phyloP scores from a whole-genome alignment of 2,329 filamentous ascomycete species.

The Trichophyton verrucosum region DNA sequence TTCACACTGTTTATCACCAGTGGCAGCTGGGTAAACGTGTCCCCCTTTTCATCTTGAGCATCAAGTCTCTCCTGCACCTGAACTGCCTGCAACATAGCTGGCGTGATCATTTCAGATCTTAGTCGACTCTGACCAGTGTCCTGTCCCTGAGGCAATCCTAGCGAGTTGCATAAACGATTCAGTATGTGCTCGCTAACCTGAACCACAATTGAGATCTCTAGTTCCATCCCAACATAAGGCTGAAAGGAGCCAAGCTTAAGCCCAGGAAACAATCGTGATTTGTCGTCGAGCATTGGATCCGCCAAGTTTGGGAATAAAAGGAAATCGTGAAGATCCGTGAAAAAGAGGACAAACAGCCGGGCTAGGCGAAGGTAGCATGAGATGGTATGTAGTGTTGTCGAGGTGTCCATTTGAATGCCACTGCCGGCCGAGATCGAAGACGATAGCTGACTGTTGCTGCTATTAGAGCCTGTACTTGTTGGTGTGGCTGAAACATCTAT shows the following conservation, averaged over 20 bases:
- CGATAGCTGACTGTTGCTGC: background rate
- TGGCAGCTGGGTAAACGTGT: background rate
- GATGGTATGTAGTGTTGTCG: background rate
- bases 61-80: background rate
- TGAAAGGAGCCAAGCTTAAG: slow-evolving; percentile 1
- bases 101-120: background rate
- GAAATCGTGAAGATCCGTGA: background rate
- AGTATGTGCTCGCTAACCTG: slow-evolving; percentile 4
- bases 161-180: background rate
- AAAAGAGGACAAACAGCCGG: background rate
- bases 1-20: background rate
- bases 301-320: background rate
- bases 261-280: background rate
- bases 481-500: background rate
- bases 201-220: slow-evolving; percentile 1
- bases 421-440: background rate
- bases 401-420: background rate
- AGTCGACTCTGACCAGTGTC: background rate
- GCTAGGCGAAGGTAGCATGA: background rate
- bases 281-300: background rate
- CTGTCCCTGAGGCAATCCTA: background rate
- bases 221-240: background rate
- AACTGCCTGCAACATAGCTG: background rate
- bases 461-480: background rate
- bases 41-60: background rate